phyloP scores from a whole-genome alignment of 1,284 basidiomycete genomes.

The Melampsora occidentalis region DNA sequence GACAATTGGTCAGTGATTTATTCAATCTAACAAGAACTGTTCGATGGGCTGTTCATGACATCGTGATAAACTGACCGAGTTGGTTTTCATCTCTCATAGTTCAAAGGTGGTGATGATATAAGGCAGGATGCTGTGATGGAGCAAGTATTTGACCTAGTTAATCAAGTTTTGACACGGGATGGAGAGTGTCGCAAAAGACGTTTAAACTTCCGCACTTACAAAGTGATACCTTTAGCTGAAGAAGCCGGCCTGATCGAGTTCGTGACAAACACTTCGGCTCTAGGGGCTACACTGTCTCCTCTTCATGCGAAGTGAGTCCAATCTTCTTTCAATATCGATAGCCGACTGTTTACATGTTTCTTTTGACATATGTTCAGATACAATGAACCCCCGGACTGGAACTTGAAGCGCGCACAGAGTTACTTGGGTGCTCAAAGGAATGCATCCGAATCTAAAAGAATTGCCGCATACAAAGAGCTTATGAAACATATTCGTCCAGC shows the following conservation, averaged over 20 bases:
- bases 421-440: slow-evolving; percentile 54
- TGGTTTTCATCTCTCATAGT: slow-evolving; percentile 59
- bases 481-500: slow-evolving; percentile 71
- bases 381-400: slow-evolving; percentile 38
- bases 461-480: slow-evolving; percentile 59
- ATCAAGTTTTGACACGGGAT: slow-evolving; percentile 71
- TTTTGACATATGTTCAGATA: slow-evolving; percentile 19
- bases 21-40: not conserved
- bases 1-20: slow-evolving; percentile 68
- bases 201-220: slow-evolving; percentile 77
- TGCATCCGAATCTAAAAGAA: slow-evolving; percentile 45
- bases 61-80: not conserved
- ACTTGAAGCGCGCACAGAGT: slow-evolving; percentile 42
- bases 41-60: not conserved
- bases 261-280: slow-evolving; percentile 72
- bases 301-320: slow-evolving; percentile 64
- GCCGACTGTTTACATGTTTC: not conserved
- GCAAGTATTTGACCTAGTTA: slow-evolving; percentile 90
- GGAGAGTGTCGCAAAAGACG: slow-evolving; percentile 70
- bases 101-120: slow-evolving; percentile 85
- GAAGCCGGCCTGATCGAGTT: slow-evolving; percentile 88
- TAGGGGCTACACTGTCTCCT: slow-evolving; percentile 64
- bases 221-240: slow-evolving; percentile 76
- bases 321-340: slow-evolving; percentile 43
- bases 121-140: slow-evolving; percentile 99